Evolutionary conservation across 371 early-diverging fungal genomes (phyloP).

Genomic region (Nosema granulosis): DNA sequence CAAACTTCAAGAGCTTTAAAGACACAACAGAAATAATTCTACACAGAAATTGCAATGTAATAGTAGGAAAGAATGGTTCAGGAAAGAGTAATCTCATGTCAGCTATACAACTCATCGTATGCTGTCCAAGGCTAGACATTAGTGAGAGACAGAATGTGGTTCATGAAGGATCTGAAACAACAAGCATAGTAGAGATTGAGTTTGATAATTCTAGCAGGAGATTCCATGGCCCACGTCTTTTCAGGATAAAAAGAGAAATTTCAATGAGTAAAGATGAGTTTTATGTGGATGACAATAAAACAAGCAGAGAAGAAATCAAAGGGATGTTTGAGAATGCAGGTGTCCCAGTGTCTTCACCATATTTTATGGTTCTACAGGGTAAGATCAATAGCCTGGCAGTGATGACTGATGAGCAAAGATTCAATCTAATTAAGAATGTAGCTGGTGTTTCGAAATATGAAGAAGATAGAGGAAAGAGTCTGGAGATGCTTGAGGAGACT

Average conservation of each 20-base stretch:
- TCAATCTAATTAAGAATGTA: conserved; percentile 86
- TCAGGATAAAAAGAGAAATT: conserved; percentile 81
- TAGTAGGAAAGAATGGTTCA: conserved; percentile 87
- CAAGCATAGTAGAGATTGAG: conserved; percentile 85
- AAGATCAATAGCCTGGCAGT: conserved; percentile 84
- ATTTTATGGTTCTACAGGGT: conserved; percentile 98
- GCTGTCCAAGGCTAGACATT: conserved; percentile 72
- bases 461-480: conserved; percentile 77
- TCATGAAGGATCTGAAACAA: conserved; percentile 71
- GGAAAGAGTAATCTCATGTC: conserved; percentile 96
- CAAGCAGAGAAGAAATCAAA: conserved; percentile 78
- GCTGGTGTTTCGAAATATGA: conserved; percentile 96
- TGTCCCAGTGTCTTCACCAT: conserved; percentile 72
- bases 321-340: conserved; percentile 90
- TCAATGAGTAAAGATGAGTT: conserved; percentile 92
- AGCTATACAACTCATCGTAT: conserved; percentile 89
- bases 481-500: conserved; percentile 84
- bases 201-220: conserved; percentile 89
- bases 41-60: conserved; percentile 49
- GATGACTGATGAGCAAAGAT: conserved; percentile 80
- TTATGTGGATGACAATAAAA: conserved; percentile 80
- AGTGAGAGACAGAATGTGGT: conserved; percentile 85
- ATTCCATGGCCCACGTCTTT: conserved; percentile 79
- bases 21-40: conserved; percentile 35
- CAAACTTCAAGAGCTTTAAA: conserved; percentile 63